Evolutionary conservation across 1,284 basidiomycete species (phyloP).

Genomic region (Inonotus obliquus): DNA sequence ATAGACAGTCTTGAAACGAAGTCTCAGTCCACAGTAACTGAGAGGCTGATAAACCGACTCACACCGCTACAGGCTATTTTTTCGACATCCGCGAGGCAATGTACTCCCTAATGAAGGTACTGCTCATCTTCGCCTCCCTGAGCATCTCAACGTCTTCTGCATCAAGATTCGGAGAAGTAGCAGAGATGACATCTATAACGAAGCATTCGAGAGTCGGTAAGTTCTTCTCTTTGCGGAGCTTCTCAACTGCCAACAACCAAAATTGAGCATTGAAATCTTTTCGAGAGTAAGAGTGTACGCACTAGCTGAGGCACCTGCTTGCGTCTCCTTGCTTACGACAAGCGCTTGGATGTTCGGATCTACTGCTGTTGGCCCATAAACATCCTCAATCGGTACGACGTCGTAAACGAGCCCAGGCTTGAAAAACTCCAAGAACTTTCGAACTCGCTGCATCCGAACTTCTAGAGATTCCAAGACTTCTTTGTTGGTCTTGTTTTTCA

Average conservation of each 20-base stretch:
- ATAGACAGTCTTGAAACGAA: background rate
- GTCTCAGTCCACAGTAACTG: background rate
- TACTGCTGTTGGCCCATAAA: slow-evolving; percentile 83
- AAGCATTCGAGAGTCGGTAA: slow-evolving; percentile 65
- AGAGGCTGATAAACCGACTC: background rate
- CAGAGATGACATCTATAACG: slow-evolving; percentile 84
- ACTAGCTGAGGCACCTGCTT: slow-evolving; percentile 72
- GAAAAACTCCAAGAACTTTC: slow-evolving; percentile 64
- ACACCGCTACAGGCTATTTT: background rate
- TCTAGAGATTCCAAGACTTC: slow-evolving; percentile 66
- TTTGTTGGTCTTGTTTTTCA: slow-evolving; percentile 71
- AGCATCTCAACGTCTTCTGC: slow-evolving; percentile 62
- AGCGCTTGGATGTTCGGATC: slow-evolving; percentile 83
- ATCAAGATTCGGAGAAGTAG: slow-evolving; percentile 49
- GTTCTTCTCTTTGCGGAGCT: slow-evolving; percentile 46
- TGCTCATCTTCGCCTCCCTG: slow-evolving; percentile 82
- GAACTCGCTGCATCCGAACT: slow-evolving; percentile 50
- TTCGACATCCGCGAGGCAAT: slow-evolving; percentile 43
- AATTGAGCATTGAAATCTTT: background rate
- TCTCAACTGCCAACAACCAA: slow-evolving; percentile 47
- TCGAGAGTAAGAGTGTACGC: slow-evolving; percentile 23
- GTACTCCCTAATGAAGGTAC: slow-evolving; percentile 85
- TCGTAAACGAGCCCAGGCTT: slow-evolving; percentile 59
- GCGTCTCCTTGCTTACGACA: slow-evolving; percentile 84
- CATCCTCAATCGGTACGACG: slow-evolving; percentile 71